A percentile compares a stretch with the other conserved stretches of the same genome.
phyloP scores from a whole-genome alignment of 768 basidiomycete genomes.

The Butyriboletus loyo region DNA sequence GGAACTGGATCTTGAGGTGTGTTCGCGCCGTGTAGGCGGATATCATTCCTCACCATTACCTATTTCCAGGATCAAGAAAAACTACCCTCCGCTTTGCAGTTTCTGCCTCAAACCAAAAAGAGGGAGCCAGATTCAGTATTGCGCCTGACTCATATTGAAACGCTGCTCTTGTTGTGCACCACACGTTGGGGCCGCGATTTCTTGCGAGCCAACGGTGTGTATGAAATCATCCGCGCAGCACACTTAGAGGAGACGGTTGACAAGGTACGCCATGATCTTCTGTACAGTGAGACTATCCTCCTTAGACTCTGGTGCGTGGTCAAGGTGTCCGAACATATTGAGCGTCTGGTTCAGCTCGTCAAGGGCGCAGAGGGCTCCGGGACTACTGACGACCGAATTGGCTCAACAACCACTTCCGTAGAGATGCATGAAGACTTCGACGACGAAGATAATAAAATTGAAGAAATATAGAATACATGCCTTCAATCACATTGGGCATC shows the following conservation, averaged over 20 bases:
- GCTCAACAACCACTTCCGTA: constrained; percentile 16
- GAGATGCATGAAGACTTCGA: constrained; percentile 36
- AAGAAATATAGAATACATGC: constrained; percentile 57
- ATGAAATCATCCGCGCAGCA: constrained; percentile 74
- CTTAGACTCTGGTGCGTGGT: background rate
- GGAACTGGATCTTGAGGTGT: constrained; percentile 88
- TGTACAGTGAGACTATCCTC: background rate
- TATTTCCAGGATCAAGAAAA: constrained; percentile 78
- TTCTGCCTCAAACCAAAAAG: constrained; percentile 79
- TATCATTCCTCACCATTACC: background rate
- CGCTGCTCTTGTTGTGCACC: constrained; percentile 82
- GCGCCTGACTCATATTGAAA: constrained; percentile 84
- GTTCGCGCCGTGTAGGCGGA: constrained; percentile 5
- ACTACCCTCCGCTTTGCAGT: constrained; percentile 79
- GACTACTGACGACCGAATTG: constrained; percentile 38
- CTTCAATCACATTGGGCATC: constrained; percentile 4
- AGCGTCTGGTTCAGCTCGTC: constrained; percentile 83
- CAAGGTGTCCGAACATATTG: constrained; percentile 84
- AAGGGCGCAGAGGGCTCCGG: constrained; percentile 70
- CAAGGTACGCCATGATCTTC: constrained; percentile 45
- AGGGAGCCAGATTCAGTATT: constrained; percentile 77
- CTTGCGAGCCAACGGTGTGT: constrained; percentile 76
- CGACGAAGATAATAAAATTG: constrained; percentile 70
- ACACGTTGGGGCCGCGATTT: constrained; percentile 86
- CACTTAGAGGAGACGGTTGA: constrained; percentile 81